Base-by-base conservation (phyloP, 2,329 filamentous ascomycete genomes). In the Claviceps africana region DNA sequence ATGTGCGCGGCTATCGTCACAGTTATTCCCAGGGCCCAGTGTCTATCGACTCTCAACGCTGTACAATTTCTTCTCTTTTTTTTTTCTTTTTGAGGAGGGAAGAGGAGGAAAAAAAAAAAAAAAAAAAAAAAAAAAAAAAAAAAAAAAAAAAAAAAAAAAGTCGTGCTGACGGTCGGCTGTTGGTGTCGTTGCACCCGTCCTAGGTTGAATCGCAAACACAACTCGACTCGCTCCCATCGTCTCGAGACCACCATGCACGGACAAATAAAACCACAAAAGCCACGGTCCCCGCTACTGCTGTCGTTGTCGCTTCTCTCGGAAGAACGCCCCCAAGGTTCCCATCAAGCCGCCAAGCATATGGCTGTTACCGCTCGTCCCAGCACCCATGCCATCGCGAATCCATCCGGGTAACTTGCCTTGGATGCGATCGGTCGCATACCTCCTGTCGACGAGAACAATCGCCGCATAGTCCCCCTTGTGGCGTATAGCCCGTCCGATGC, bases 381-480 rank as follows among this genome's bases (percentile, higher is more conserved):
- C n/a, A 49, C 73, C 67, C 65, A 95, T 68, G 37, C 86, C 88
- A 11, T 76, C 79, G 58, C 77, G 77, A 61, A 98, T 97, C 93
- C 93, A 98, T 1, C 78, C 82, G 0, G 93, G 93, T 58, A 98
- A 68, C 69, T 96, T 97, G 25, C 68, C 70, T 59, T 79, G 78
- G 55, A 97, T 88, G 51, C 85, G 77, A 48, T 81, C 74, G 30
- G 77, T 80, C n/a, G 75, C 78, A 67, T 93, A 98, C 50, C 93
- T 75, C 56, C 78, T 74, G 67, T 98, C 93, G 35, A 93, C 72
- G 63, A 98, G 76, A 53, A 96, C 70, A 56, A 98, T 96, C 17
- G 86, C 83, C 4, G 93, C 93, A 68, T 95, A 97, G 68, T 98
- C 93, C 25, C 79, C 81, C 52, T 77, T 78, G 64, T 98, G 93